Conservation (phyloP, 768 basidiomycete genomes). For the Heimioporus sp. region DNA sequence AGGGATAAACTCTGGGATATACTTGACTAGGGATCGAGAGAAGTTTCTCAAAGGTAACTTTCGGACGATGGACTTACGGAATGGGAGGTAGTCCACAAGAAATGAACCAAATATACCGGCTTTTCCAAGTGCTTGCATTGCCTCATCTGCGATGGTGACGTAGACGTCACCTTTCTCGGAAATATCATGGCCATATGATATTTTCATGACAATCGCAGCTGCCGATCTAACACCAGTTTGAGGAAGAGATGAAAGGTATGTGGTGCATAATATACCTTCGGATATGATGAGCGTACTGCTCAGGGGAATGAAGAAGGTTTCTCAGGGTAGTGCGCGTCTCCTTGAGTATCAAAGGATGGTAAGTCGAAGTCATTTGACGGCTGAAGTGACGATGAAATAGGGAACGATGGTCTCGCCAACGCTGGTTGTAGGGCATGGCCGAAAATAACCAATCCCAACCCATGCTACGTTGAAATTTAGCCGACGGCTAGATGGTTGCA, state of each 20-base stretch:
- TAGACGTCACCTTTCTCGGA: slow-evolving; percentile 39
- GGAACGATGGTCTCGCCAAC: slow-evolving; percentile 37
- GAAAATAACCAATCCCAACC: slow-evolving; percentile 50
- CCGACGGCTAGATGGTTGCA: not conserved
- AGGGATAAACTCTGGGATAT: slow-evolving; percentile 50
- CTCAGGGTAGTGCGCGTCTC: slow-evolving; percentile 39
- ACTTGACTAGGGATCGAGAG: slow-evolving; percentile 33
- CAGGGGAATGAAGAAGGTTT: slow-evolving; percentile 36
- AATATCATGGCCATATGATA: slow-evolving; percentile 41
- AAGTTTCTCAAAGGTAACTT: not conserved
- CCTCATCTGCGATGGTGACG: slow-evolving; percentile 39
- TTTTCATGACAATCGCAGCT: slow-evolving; percentile 39
- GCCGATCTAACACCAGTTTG: slow-evolving; percentile 26
- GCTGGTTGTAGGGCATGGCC: slow-evolving; percentile 36
- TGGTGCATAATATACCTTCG: slow-evolving; percentile 30
- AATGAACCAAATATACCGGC: slow-evolving; percentile 45
- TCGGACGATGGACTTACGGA: slow-evolving; percentile 20
- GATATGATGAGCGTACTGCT: slow-evolving; percentile 35
- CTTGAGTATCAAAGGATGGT: slow-evolving; percentile 28
- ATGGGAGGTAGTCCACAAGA: slow-evolving; percentile 38
- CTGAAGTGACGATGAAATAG: slow-evolving; percentile 40
- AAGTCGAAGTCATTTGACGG: slow-evolving; percentile 20
- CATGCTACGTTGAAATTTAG: slow-evolving; percentile 30
- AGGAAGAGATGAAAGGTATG: not conserved
- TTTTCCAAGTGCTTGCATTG: slow-evolving; percentile 33